A percentile compares a stretch with the other conserved stretches of the same genome.
phyloP scores from a whole-genome alignment of 2,329 filamentous ascomycete genomes.

The Colletotrichum tabaci region DNA sequence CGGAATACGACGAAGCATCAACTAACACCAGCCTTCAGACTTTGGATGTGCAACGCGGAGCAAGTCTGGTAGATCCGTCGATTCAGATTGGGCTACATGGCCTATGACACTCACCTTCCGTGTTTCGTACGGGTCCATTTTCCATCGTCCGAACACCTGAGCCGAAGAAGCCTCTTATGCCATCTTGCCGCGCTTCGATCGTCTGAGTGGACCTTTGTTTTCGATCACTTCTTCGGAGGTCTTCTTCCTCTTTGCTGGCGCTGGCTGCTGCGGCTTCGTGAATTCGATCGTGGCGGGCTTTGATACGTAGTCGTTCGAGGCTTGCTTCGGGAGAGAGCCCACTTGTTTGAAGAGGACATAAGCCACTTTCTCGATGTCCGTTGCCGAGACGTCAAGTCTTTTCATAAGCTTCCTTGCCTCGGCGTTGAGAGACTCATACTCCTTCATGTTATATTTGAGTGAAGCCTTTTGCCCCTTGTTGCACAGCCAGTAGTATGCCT shows the following conservation, averaged over 20 bases:
- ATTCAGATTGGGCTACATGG: slow-evolving; percentile 43
- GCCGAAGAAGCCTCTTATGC: slow-evolving; percentile 35
- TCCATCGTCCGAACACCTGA: slow-evolving; percentile 17
- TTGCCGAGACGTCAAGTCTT: slow-evolving; percentile 69
- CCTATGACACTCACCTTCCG: not conserved
- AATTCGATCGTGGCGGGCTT: slow-evolving; percentile 8
- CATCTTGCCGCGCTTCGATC: slow-evolving; percentile 49
- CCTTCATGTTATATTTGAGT: slow-evolving; percentile 79
- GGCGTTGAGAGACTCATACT: slow-evolving; percentile 73
- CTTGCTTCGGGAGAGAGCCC: not conserved
- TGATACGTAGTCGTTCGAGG: not conserved
- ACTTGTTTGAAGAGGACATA: slow-evolving; percentile 73
- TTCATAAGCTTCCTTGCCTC: slow-evolving; percentile 59
- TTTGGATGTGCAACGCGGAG: not conserved
- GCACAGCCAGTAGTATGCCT: slow-evolving; percentile 81
- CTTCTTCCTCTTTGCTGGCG: slow-evolving; percentile 45
- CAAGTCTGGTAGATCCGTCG: slow-evolving; percentile 37
- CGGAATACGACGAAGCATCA: slow-evolving; percentile 1
- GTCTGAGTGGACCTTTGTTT: slow-evolving; percentile 43
- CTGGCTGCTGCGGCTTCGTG: slow-evolving; percentile 31
- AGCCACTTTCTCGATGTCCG: slow-evolving; percentile 79
- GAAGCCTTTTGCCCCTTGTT: slow-evolving; percentile 63
- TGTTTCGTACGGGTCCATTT: not conserved
- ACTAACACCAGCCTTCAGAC: not conserved
- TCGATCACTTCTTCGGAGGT: slow-evolving; percentile 40